phyloP scores from a whole-genome alignment of 345 rosid species.

The Hirschfeldia incana region DNA sequence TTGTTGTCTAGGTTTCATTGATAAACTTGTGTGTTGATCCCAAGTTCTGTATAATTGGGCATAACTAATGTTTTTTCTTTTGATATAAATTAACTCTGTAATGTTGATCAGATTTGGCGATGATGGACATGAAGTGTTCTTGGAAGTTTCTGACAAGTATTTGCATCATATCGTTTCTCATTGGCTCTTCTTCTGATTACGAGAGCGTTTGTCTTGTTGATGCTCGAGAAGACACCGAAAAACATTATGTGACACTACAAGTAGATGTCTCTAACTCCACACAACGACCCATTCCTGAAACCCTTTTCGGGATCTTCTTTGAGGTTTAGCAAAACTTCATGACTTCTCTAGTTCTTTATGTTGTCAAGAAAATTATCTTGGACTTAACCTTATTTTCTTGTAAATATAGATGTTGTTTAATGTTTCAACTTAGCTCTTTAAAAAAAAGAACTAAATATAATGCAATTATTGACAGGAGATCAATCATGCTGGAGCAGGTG shows the following conservation, averaged over 20 bases:
- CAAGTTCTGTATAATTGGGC: not conserved
- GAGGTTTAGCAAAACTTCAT: conserved; percentile 50
- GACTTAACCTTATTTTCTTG: not conserved
- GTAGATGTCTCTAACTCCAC: conserved; percentile 56
- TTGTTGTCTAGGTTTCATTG: not conserved
- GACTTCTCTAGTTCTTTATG: not conserved
- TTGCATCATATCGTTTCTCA: conserved; percentile 38
- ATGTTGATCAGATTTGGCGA: conserved; percentile 37
- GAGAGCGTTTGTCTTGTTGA: conserved; percentile 45
- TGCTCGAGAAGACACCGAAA: conserved; percentile 35
- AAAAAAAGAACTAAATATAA: not conserved
- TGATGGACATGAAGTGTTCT: conserved; percentile 24
- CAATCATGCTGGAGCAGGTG: conserved; percentile 97
- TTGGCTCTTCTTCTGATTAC: conserved; percentile 37
- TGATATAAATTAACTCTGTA: not conserved
- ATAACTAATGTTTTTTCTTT: not conserved
- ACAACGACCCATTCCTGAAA: conserved; percentile 59
- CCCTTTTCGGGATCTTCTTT: conserved; percentile 84
- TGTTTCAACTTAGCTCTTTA: not conserved
- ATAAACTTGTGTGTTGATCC: not conserved
- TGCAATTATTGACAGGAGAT: conserved; percentile 59
- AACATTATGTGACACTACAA: conserved; percentile 43
- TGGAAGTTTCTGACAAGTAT: conserved; percentile 32
- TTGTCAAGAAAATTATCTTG: not conserved
- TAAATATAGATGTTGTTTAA: not conserved